A percentile compares a stretch with the other conserved stretches of the same genome.
phyloP scores from a whole-genome alignment of 352 stramenopile genomes.

The Saprolegnia diclina region DNA sequence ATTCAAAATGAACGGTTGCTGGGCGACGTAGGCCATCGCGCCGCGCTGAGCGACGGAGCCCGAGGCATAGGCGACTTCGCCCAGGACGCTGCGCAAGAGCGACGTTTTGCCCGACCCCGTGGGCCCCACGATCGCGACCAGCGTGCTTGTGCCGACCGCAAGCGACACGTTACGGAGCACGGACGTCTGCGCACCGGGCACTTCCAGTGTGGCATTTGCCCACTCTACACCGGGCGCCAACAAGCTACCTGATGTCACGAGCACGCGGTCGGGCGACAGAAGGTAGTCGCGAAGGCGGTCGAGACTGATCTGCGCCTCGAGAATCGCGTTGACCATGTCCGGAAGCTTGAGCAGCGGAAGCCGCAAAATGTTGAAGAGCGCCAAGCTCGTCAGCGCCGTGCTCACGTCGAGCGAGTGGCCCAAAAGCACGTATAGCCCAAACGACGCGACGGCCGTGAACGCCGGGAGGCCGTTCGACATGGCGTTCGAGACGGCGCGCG shows the following conservation, averaged over 20 bases:
- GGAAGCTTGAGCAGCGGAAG: slow-evolving; percentile 21
- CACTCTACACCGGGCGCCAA: background rate
- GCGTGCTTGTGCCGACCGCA: slow-evolving; percentile 81
- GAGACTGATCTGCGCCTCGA: slow-evolving; percentile 24
- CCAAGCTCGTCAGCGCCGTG: slow-evolving; percentile 21
- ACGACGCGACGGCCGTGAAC: slow-evolving; percentile 17
- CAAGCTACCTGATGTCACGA: background rate
- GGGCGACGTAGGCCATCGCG: slow-evolving; percentile 29
- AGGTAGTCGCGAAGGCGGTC: slow-evolving; percentile 17
- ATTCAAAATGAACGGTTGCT: slow-evolving; percentile 76
- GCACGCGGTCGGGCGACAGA: background rate
- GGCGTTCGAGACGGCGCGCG: slow-evolving; percentile 1
- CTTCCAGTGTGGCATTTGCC: slow-evolving; percentile 25
- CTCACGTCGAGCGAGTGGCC: slow-evolving; percentile 18
- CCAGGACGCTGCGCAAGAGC: slow-evolving; percentile 46
- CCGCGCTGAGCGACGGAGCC: background rate
- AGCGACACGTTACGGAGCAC: slow-evolving; percentile 77
- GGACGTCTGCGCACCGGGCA: background rate
- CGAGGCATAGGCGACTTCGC: slow-evolving; percentile 29
- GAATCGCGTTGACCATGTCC: slow-evolving; percentile 21
- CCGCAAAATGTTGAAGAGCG: slow-evolving; percentile 25
- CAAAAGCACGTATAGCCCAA: slow-evolving; percentile 14
- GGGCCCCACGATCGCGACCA: slow-evolving; percentile 86
- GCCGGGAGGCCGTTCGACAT: slow-evolving; percentile 17
- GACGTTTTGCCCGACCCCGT: slow-evolving; percentile 66